Conservation (phyloP, 441 rosid genomes). For the Gossypium davidsonii region DNA sequence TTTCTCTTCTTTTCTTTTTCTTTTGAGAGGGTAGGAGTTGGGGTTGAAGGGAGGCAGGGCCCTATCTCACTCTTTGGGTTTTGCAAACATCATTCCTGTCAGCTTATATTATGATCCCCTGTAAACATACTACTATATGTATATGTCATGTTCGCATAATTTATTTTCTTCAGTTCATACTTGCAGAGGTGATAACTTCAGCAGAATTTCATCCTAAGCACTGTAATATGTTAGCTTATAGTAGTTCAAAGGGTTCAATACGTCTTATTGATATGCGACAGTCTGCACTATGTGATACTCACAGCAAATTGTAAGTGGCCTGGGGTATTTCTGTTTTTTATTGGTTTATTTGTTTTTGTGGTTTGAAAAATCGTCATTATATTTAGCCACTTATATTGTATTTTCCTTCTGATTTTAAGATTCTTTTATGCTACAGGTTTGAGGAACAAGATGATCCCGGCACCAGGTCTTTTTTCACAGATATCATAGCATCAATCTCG, state of each 20-base stretch:
- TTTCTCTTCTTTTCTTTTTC: background rate
- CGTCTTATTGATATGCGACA: slow-evolving; percentile 94
- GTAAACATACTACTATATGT: background rate
- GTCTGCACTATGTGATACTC: slow-evolving; percentile 79
- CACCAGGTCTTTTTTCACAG: slow-evolving; percentile 91
- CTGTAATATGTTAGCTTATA: slow-evolving; percentile 81
- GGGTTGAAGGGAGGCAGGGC: background rate
- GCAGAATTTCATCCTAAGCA: slow-evolving; percentile 95
- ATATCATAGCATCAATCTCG: slow-evolving; percentile 95
- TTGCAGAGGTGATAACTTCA: slow-evolving; percentile 93
- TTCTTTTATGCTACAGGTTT: slow-evolving; percentile 46
- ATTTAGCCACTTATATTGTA: background rate
- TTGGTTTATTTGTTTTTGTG: background rate
- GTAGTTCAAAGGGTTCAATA: slow-evolving; percentile 95
- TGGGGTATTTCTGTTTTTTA: slow-evolving; percentile 15
- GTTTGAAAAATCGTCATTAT: background rate
- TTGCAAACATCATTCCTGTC: background rate
- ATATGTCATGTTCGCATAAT: background rate
- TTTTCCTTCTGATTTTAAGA: slow-evolving; percentile 13
- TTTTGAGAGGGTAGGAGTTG: background rate
- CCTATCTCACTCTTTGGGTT: background rate
- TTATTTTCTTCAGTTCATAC: slow-evolving; percentile 25
- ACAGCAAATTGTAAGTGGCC: slow-evolving; percentile 35
- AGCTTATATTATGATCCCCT: background rate
- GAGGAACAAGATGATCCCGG: slow-evolving; percentile 91